Evolutionary conservation across 2,329 filamentous ascomycete genomes (phyloP), one percentile per base, ranked within the genome.

Genomic region (Trichophyton mentagrophytes): DNA sequence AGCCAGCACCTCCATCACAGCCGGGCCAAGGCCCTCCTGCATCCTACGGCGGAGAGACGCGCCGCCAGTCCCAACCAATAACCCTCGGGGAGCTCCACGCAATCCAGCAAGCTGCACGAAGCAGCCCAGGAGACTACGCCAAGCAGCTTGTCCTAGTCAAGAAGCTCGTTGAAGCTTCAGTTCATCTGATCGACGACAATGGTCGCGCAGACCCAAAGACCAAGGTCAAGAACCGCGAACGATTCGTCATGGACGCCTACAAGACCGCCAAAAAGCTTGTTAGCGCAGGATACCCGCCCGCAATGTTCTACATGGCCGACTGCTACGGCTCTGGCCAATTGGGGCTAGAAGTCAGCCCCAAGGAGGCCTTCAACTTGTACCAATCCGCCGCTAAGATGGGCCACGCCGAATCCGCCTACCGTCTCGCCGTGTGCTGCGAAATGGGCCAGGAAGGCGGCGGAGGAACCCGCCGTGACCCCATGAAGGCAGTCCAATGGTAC

Each of bases 401-500:
- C 0, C 90, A 99, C 71, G 82, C 88, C 1, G 86, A 88, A 60
- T 89, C 90, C 30, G 93, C 93, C 0, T 99, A 97, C 72, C 84
- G 93, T 60, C 95, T 93, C 27, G 93, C 93, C 0, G 92, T 99
- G 0, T 99, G 93, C 76, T 97, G 93, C 70, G 93, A 99, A 72
- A 90, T 99, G 67, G 93, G 93, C 2, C 85, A 90, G 61, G 92
- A 97, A 70, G 91, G 95, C 68, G 92, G 91, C 33, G 93, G 93
- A 59, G 93, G 93, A 25, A 97, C 93, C 0, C 85, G 89, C 62
- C 88, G 87, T 67, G 93, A 99, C 69, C 89, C 90, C 0, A 76
- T 92, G 65, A 97, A 97, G 75, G 92, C 93, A 1, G 91, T 97
- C 20, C 92, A 97, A 72, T 99, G 93, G 93, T 99, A 99, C 74